phyloP scores from a whole-genome alignment of 768 basidiomycete species.

The Leccinum obscurum region DNA sequence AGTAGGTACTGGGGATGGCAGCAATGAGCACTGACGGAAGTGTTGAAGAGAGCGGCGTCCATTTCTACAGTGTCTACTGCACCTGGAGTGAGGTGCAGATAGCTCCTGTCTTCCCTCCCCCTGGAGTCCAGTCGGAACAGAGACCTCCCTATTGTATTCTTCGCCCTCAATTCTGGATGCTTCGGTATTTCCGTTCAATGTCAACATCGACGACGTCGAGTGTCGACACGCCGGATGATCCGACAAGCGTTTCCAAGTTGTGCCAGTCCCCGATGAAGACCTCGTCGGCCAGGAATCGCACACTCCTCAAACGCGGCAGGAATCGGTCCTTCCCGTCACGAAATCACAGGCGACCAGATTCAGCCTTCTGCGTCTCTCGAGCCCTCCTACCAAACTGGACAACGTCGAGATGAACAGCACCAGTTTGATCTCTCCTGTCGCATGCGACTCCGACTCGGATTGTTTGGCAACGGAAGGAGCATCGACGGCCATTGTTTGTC shows the following conservation, averaged over 20 bases:
- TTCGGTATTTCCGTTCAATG: slow-evolving; percentile 20
- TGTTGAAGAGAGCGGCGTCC: slow-evolving; percentile 21
- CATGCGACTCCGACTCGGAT: slow-evolving; percentile 25
- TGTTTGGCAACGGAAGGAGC: slow-evolving; percentile 27
- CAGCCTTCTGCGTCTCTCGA: slow-evolving; percentile 12
- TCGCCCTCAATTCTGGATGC: slow-evolving; percentile 16
- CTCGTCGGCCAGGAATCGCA: background rate
- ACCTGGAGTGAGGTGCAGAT: background rate
- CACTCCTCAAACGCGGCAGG: slow-evolving; percentile 16
- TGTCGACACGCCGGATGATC: background rate
- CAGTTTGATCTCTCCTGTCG: slow-evolving; percentile 25
- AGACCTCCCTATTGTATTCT: slow-evolving; percentile 6
- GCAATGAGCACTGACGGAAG: slow-evolving; percentile 11
- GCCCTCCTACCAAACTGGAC: slow-evolving; percentile 16
- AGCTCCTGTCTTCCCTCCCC: slow-evolving; percentile 31
- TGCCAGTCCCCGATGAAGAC: slow-evolving; percentile 5
- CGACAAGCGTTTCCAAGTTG: background rate
- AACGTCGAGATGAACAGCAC: slow-evolving; percentile 6
- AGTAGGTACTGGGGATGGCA: background rate
- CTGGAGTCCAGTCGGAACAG: slow-evolving; percentile 28
- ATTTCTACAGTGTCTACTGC: slow-evolving; percentile 4
- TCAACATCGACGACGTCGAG: slow-evolving; percentile 7
- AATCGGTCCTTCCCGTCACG: slow-evolving; percentile 10
- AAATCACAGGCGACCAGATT: background rate
- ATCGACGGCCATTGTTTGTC: slow-evolving; percentile 16